Base-by-base conservation (phyloP, 192 early-diverging fungal species). In the Chytriomyces sp. region DNA sequence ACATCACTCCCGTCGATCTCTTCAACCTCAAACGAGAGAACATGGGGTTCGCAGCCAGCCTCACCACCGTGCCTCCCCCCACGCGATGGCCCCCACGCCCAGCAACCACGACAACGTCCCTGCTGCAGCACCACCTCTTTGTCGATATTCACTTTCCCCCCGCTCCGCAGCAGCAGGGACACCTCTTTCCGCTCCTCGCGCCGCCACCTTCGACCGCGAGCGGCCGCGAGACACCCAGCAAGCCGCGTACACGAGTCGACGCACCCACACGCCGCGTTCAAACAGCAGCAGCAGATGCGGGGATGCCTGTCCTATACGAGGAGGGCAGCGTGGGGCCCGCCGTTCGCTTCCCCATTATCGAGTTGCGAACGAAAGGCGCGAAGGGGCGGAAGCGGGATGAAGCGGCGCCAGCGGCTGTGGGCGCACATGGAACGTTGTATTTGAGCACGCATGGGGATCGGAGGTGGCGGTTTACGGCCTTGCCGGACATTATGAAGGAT, bases 391-490 rank as follows among this genome's bases (percentile, higher is more conserved):
- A 17, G 28, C 19, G 22, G 30, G 56, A 28, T 12, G 22, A 14
- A 61, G 38, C 59, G 12, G 33, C 30, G 17, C 59, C 36, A 17
- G 54, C 54, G 22, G 8, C n/a, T 56, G 54, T 30, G 34, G 36
- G 36, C 12, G 36, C 19, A 26, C 17, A 28, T 12, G 63, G 63
- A 2, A 65, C 8, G 22, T 33, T 65, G 63, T 65, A 65, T 65
- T 33, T 65, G 41, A 65, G 63, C 34, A 65, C 63, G 5, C 63
- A 65, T 34, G 63, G 63, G 28, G 63, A 65, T 33, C 38, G 63
- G 63, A 41, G 63, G 22, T 65, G 63, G 63, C 37, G 63, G 28
- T 65, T 65, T 52, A 52, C 49, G 40, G 41, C 63, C 19, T 33
- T 65, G n/a, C 63, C 63, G 40, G 38, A 33, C 38, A 61, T 61